These are phyloP conservation scores for Striga asiatica DNA, from an alignment of 257 asterid species.

Conservation along the genomic window DNA sequence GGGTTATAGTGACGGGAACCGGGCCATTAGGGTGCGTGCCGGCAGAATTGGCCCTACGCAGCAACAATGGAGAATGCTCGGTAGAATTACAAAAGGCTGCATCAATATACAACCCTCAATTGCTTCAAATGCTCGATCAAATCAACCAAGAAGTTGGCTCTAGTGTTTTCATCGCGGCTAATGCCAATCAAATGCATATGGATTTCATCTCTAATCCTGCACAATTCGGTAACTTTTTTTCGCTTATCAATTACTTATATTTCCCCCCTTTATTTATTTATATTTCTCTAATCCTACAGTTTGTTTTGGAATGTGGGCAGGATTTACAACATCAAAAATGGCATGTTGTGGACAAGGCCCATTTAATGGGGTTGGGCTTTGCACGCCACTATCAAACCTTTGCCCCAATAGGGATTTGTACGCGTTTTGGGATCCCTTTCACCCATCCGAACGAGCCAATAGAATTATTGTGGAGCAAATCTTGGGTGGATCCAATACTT, in stretches of 20 bases:
- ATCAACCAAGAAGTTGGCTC: conserved; percentile 43
- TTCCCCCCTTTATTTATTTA: not conserved
- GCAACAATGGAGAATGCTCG: conserved; percentile 56
- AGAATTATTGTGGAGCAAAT: conserved; percentile 56
- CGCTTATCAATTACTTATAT: not conserved
- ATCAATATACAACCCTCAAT: conserved; percentile 47
- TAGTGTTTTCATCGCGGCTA: conserved; percentile 46
- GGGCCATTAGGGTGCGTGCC: conserved; percentile 95
- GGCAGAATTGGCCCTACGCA: conserved; percentile 53
- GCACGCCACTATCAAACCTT: conserved; percentile 57
- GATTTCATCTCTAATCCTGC: conserved; percentile 53
- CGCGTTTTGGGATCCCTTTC: conserved; percentile 85
- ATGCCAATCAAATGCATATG: conserved; percentile 46
- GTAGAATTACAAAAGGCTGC: conserved; percentile 46
- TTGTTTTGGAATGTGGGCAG: conserved; percentile 17
- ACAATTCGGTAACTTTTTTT: conserved; percentile 38
- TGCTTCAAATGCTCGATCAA: conserved; percentile 34
- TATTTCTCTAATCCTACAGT: not conserved
- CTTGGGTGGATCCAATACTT: conserved; percentile 32
- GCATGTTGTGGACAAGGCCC: conserved; percentile 99
- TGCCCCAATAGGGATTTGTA: conserved; percentile 54
- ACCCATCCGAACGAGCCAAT: conserved; percentile 79
- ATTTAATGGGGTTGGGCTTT: conserved; percentile 75
- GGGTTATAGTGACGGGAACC: conserved; percentile 78
- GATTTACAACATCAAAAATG: conserved; percentile 52